Base-by-base conservation (phyloP, 441 rosid genomes). In the Adansonia madagascariensis region DNA sequence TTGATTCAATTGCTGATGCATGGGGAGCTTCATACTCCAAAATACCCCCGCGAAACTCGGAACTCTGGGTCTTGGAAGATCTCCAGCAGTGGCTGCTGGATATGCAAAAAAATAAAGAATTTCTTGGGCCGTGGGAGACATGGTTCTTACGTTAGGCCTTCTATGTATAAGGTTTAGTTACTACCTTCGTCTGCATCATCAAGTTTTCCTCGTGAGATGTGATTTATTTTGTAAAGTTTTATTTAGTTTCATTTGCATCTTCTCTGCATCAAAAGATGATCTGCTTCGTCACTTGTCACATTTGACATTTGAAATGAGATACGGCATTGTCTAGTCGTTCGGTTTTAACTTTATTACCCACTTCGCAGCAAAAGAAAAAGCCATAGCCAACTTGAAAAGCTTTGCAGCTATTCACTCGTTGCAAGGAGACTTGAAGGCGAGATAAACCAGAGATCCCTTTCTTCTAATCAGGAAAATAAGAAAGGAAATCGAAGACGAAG, bases 101-200 rank as follows among this genome's bases (percentile, higher is more conserved):
- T 78, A 80, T 86, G 85, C 69, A 88, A 35, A 84, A 80, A 64
- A 84, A 57, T 62, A 88, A 86, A 63, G 78, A 57, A 35, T 92
- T 79, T 91, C 89, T n/a, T 88, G 97, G 89, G 98, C 95, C 11
- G 86, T 95, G 24, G 97, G 89, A 79, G 86, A 91, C 71, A 50
- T 91, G 87, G 94, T 91, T 83, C 92, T 95, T 72, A 91, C 95
- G 9, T 91, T 94, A 20, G 93, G 97, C 49, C 75, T 94, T 64
- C 75, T 91, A 76, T 86, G 91, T 79, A 71, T 84, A 78, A 92
- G 98, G 99, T 95, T 70, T 0, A 50, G 31, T 22, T 43, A 15
- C 35, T 55, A 11, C 39, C 55, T 27, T 44, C 59, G 43, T 73
- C 62, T 64, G 56, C n/a, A 52, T 52, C 22, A 6, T 24, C 8